Evolutionary conservation across 352 stramenopile species (phyloP), one percentile per base, ranked within the genome.

Genomic region (Paralagenidium karlingii): DNA sequence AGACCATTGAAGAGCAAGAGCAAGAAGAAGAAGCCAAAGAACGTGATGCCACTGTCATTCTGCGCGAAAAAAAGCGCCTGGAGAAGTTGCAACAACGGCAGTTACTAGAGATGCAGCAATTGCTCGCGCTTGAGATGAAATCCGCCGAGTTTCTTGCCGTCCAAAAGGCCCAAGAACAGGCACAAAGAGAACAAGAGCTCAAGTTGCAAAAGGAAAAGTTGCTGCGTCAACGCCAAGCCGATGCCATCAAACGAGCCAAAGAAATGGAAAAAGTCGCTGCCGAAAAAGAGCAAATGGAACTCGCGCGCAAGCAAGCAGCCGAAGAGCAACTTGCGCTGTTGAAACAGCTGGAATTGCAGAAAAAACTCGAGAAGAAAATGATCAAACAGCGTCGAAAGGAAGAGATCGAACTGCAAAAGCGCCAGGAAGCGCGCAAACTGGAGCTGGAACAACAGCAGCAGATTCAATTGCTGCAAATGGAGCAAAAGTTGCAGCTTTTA

Each of bases 81-180:
- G 69, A 83, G 36, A 61, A 69, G n/a, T 86, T 89, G 19, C 62
- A 68, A 39, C 58, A 63, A 15, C 76, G 76, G 0, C 76, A 85
- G 45, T 51, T 63, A 0, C 44, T 66, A 1, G 75, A 86, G 27
- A 66, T 86, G 60, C 71, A 89, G 49, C 71, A 86, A 29, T 57
- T 85, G 50, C 44, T 85, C 0, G 47, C 53, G 10, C 82, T 81
- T 43, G 75, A 88, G 36, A 50, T 83, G 21, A 69, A 66, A 21
- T 79, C 71, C 60, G 54, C 56, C 0, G 64, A 77, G 30, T 45
- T 80, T 1, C n/a, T n/a, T n/a, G n/a, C n/a, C n/a, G n/a, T n/a
- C n/a, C n/a, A n/a, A n/a, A n/a, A n/a, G n/a, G 49, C 78, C 24
- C 51, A 56, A 19, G 68, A 84, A 32, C 64, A 60, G 2, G 64